Evolutionary conservation across 495 filamentous ascomycete genomes (phyloP), one percentile per base, ranked within the genome.

Genomic region (Podospora sp.): DNA sequence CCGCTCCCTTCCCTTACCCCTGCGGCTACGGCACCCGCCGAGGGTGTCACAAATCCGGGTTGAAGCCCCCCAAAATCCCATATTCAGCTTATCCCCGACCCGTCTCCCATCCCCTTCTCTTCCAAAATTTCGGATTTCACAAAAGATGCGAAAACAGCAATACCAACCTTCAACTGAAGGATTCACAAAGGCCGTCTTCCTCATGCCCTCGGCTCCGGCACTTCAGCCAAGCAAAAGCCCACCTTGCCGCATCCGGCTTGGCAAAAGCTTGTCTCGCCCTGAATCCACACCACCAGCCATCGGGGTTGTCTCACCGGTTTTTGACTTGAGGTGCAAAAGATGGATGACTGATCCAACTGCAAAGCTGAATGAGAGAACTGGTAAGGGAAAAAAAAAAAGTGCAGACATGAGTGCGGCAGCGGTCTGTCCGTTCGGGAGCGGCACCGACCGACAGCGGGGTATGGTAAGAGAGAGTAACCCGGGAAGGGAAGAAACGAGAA

Each of bases 191-290:
- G 29, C 26, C 26, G 56, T 59, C 57, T 33, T 36, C 18, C 4
- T 36, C 60, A n/a, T 25, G 25, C 26, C 21, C 35, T 26, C 9
- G 14, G 22, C 64, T 56, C 22, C 33, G 36, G 46, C 25, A 33
- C 27, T 56, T 27, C 21, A 55, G 53, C 35, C 20, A 29, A 26
- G 16, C n/a, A 51, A 22, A 20, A 20, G 4, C 27, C 57, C n/a
- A n/a, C 60, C 40, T 35, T 29, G 20, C 63, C 52, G 62, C 65
- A 59, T 62, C 63, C 55, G 60, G 5, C 71, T 73, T 73, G 71
- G 71, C 71, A 65, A 73, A 73, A 73, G 71, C 71, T 73, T 73
- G 66, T 73, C n/a, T 60, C 59, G 20, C 24, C 58, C 6, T 9
- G n/a, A 49, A 27, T 11, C 22, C 21, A 22, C 22, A 27, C 22